Percentiles rank a stretch among this genome's conserved stretches.
Conservation (phyloP, 768 basidiomycete genomes). For the Suillus fuscotomentosus region DNA sequence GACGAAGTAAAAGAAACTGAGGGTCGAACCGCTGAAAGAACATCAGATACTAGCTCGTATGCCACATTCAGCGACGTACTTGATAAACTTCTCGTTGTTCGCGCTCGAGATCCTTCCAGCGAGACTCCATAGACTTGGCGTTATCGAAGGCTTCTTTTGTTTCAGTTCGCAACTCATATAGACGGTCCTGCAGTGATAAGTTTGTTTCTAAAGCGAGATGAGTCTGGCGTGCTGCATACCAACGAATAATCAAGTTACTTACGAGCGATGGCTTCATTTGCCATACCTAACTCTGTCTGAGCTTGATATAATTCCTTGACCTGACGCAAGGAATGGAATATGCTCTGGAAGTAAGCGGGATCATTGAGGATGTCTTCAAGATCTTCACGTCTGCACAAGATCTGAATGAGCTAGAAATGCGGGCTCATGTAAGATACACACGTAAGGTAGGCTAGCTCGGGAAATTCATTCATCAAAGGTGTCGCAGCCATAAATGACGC, state of each 20-base stretch:
- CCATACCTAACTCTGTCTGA: conserved; percentile 75
- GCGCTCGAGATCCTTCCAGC: conserved; percentile 86
- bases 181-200: conserved; percentile 67
- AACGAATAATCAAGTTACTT: conserved; percentile 30
- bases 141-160: conserved; percentile 88
- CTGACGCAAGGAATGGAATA: conserved; percentile 74
- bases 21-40: conserved; percentile 72
- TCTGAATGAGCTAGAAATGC: conserved; percentile 10
- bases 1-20: conserved; percentile 84
- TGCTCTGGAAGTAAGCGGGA: conserved; percentile 81
- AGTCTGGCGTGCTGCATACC: conserved; percentile 10
- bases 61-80: conserved; percentile 39
- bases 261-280: conserved; percentile 89
- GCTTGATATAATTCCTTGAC: conserved; percentile 76
- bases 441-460: conserved; percentile 73
- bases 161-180: conserved; percentile 75
- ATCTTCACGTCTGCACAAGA: conserved; percentile 68
- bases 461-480: conserved; percentile 61
- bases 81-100: conserved; percentile 90
- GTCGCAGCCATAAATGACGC: conserved; percentile 27
- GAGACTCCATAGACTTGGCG: conserved; percentile 73
- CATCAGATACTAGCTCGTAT: conserved; percentile 12
- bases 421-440: conserved; percentile 33
- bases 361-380: conserved; percentile 88
- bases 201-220: conserved; percentile 57